Conservation (phyloP, 2,329 filamentous ascomycete species). For the Penicillium concentricum region DNA sequence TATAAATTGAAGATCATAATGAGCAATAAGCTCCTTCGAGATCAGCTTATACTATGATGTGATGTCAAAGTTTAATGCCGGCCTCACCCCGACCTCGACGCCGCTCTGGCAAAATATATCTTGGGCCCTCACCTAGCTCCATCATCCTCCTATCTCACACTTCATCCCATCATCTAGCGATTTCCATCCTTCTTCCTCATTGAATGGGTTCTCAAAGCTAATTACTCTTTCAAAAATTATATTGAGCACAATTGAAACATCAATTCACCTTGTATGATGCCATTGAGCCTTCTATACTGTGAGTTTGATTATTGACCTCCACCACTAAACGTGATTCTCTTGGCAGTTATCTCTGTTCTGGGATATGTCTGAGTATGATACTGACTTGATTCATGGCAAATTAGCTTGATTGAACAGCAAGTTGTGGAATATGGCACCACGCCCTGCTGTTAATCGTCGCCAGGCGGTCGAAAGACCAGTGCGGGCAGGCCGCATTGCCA, state of each 20-base stretch:
- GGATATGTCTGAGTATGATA: neutral
- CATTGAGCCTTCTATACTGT: neutral
- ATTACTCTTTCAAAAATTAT: neutral
- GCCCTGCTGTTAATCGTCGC: neutral
- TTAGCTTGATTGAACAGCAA: neutral
- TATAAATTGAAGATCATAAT: too few relatives aligned
- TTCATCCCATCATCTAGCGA: neutral
- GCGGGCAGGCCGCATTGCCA: neutral
- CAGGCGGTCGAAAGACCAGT: neutral
- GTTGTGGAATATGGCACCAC: neutral
- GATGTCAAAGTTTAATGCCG: neutral
- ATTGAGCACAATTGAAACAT: neutral
- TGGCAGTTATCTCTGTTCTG: neutral
- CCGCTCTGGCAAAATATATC: constrained; percentile 6
- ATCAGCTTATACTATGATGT: neutral
- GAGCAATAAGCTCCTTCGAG: neutral
- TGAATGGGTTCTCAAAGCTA: neutral
- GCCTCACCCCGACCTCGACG: neutral
- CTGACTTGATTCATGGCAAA: neutral
- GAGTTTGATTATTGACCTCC: neutral
- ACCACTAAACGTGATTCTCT: too few relatives aligned
- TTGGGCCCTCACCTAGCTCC: neutral
- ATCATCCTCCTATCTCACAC: neutral
- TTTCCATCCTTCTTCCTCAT: neutral
- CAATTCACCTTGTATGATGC: neutral